Percentiles rank a stretch among this genome's conserved stretches.
These are phyloP conservation scores for Hygrophoropsis aurantiaca DNA, from an alignment of 768 basidiomycete genomes.

Conservation along the genomic window DNA sequence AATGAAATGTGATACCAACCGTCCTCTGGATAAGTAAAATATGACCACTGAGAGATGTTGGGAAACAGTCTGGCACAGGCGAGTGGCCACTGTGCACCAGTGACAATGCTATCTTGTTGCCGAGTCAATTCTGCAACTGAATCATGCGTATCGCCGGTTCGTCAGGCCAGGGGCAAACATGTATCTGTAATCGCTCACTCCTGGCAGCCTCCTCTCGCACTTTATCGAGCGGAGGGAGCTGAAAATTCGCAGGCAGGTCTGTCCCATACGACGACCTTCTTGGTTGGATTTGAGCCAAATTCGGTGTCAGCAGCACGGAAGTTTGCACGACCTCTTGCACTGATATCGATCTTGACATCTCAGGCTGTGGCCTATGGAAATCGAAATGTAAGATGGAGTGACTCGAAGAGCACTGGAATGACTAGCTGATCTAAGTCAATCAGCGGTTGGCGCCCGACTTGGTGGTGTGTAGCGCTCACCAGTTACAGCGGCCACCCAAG, in stretches of 20 bases:
- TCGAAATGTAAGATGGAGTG: no score
- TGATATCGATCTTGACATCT: no score
- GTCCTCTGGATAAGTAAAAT: conserved; percentile 14
- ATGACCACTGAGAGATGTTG: conserved; percentile 18
- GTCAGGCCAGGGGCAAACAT: not conserved
- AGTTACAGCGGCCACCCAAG: no score
- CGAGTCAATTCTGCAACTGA: not conserved
- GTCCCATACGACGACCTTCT: no score
- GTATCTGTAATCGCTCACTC: conserved; percentile 2
- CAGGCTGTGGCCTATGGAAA: no score
- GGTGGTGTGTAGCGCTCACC: no score
- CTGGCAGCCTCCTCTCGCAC: conserved; percentile 3
- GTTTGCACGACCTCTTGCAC: no score
- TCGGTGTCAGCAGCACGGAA: no score
- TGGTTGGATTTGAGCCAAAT: no score
- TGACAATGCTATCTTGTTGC: not conserved
- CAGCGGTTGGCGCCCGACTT: no score
- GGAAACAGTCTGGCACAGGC: conserved; percentile 5
- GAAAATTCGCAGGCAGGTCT: conserved; percentile 1
- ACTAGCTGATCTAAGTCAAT: no score
- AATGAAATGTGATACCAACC: conserved; percentile 6
- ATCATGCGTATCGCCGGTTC: not conserved
- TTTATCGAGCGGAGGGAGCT: conserved; percentile 4
- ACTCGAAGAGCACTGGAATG: no score
- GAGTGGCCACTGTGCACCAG: not conserved